A percentile compares a stretch with the other conserved stretches of the same genome.
These are phyloP conservation scores for Hypholoma sublateritium DNA, from an alignment of 768 basidiomycete species.

Conservation along the genomic window DNA sequence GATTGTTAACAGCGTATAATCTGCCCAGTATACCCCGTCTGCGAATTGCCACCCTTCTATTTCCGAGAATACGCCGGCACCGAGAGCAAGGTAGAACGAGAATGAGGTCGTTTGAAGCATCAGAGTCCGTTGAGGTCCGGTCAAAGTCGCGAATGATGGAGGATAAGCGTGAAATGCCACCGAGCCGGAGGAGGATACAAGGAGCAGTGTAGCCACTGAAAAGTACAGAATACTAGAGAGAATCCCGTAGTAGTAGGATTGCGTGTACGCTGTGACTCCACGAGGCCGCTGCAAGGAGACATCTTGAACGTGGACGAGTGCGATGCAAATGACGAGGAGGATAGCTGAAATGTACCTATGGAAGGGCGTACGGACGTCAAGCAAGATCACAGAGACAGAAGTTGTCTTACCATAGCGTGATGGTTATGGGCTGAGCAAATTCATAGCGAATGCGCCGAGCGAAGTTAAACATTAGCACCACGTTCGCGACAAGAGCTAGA, in stretches of 20 bases:
- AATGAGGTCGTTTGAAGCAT: slow-evolving; percentile 44
- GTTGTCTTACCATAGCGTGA: slow-evolving; percentile 33
- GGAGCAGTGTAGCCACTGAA: slow-evolving; percentile 27
- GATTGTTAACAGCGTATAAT: slow-evolving; percentile 42
- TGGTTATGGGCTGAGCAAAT: slow-evolving; percentile 36
- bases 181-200: slow-evolving; percentile 30
- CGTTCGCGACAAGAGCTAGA: slow-evolving; percentile 33
- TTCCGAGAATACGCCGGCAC: slow-evolving; percentile 35
- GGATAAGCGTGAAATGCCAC: slow-evolving; percentile 32
- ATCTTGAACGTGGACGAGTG: slow-evolving; percentile 20
- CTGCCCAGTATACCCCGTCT: slow-evolving; percentile 42
- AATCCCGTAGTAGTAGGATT: slow-evolving; percentile 39
- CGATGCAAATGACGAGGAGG: slow-evolving; percentile 34
- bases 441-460: slow-evolving; percentile 33
- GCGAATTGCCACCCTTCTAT: slow-evolving; percentile 37
- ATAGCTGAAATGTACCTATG: slow-evolving; percentile 37
- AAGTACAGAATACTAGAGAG: slow-evolving; percentile 31
- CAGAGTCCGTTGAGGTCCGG: slow-evolving; percentile 38
- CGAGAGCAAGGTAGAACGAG: slow-evolving; percentile 36
- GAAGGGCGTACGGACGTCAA: neutral
- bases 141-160: slow-evolving; percentile 34
- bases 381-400: neutral
- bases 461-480: slow-evolving; percentile 37
- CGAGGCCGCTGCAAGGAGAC: slow-evolving; percentile 8
- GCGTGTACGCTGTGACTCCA: slow-evolving; percentile 22